Base-by-base conservation (phyloP, 2,329 filamentous ascomycete species). In the Trichoderma breve region DNA sequence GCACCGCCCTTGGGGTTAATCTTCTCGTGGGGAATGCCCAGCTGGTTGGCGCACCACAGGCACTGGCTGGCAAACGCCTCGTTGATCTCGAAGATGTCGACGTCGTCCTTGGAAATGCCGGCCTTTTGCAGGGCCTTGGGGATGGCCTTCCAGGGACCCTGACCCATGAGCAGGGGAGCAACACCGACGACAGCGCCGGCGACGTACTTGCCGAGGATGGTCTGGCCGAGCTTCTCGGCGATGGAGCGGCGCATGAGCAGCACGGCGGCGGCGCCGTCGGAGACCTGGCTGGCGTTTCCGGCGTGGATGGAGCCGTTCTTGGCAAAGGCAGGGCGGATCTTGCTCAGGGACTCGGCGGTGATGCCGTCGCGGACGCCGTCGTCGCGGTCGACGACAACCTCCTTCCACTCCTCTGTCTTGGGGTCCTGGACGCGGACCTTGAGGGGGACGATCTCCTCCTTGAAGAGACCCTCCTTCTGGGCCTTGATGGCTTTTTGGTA, bases 1-100 rank as follows among this genome's bases (percentile, higher is more conserved):
- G 95, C 95, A 74, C 95, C 95, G 75, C 95, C 96, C 88, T 98
- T 97, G 78, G 95, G 95, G 86, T 98, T 98, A 80, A 99, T 90
- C 89, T 98, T 98, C 75, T 93, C 91, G 73, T 87, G 80, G 68
- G 94, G 92, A 32, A 99, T 84, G 58, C 91, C 92, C 26, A 99
- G 89, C 86, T 98, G 91, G 78, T 96, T 93, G 74, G 93, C 90
- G 82, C 94, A 98, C 92, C 93, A 98, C 76, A 98, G 83, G 83
- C 94, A 97, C 87, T 98, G 95, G 74, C 90, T 93, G 36, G 96
- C 96, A 82, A 99, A 99, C 1, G 96, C 96, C 88, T 99, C 96
- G 86, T 99, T 99, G 88, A 99, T 98, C 89, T 99, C 96, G 79
- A 89, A 98, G 79, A 98, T 95, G 81, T 98, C 96, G 34, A 99